Conservation (phyloP, 805 yeast species). For the Lachancea quebecensis region DNA sequence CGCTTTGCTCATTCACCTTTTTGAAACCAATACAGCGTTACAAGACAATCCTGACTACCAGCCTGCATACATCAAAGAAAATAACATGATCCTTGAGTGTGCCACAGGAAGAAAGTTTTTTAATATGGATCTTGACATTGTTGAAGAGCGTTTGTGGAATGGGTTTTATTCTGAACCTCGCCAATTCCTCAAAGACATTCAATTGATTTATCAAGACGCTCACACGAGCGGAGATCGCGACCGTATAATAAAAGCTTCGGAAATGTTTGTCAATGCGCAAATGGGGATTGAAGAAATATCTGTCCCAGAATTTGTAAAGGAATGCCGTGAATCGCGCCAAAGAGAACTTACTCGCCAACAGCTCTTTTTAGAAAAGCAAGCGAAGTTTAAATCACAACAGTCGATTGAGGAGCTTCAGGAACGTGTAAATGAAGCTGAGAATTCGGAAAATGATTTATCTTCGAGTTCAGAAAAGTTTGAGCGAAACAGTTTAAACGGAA, state of each 20-base stretch:
- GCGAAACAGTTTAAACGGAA: neutral
- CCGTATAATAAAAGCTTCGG: conserved; percentile 71
- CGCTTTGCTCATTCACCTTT: conserved; percentile 59
- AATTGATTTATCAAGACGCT: conserved; percentile 76
- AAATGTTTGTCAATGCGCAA: conserved; percentile 94
- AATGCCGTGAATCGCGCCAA: conserved; percentile 65
- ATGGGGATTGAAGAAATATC: conserved; percentile 90
- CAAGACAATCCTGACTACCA: conserved; percentile 31
- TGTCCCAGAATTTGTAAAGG: conserved; percentile 59
- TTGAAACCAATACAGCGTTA: conserved; percentile 45
- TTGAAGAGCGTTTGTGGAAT: conserved; percentile 95
- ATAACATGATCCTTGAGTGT: conserved; percentile 75
- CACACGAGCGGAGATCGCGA: conserved; percentile 75
- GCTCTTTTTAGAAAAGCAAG: conserved; percentile 27
- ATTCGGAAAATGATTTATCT: neutral
- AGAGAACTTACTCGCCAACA: conserved; percentile 56
- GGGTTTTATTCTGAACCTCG: conserved; percentile 91
- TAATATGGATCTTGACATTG: conserved; percentile 89
- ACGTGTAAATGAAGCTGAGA: neutral
- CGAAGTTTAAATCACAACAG: neutral
- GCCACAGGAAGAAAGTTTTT: conserved; percentile 63
- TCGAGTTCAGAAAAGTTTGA: neutral
- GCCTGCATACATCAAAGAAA: conserved; percentile 44
- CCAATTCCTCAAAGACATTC: conserved; percentile 80
- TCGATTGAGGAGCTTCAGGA: neutral